Percentiles rank a stretch among this genome's conserved stretches.
Conservation (phyloP, 1,284 basidiomycete genomes). For the Golubevia sp. region DNA sequence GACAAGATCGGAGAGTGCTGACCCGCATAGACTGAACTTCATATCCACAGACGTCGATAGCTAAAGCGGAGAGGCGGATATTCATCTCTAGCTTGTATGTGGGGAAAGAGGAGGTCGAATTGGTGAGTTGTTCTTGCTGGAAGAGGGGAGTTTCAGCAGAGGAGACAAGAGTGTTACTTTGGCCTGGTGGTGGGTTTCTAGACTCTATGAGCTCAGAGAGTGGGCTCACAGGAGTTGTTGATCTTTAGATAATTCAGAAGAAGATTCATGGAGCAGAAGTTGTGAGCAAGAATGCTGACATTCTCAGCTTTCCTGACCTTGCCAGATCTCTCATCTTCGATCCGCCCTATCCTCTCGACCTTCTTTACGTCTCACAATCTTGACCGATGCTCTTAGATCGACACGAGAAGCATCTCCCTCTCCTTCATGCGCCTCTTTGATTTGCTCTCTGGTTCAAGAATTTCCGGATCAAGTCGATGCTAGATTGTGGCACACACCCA, state of each 20-base stretch:
- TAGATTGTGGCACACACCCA: slow-evolving; percentile 79
- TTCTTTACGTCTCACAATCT: slow-evolving; percentile 72
- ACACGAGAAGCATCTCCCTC: slow-evolving; percentile 74
- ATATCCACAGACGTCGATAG: slow-evolving; percentile 6
- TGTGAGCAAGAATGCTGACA: too few species aligned
- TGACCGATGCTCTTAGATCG: slow-evolving; percentile 87
- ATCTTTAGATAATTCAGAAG: too few species aligned
- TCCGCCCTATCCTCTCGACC: slow-evolving; percentile 64
- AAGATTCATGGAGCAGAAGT: neutral
- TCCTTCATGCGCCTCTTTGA: slow-evolving; percentile 64
- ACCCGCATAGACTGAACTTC: too few species aligned
- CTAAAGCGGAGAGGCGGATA: slow-evolving; percentile 29
- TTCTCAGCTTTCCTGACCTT: neutral
- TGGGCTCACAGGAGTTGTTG: too few species aligned
- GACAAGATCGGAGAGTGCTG: too few species aligned
- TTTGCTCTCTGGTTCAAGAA: slow-evolving; percentile 30
- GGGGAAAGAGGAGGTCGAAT: slow-evolving; percentile 44
- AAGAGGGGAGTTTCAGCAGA: too few species aligned
- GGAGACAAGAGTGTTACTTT: too few species aligned
- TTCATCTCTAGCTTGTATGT: slow-evolving; percentile 48
- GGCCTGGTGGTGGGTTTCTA: too few species aligned
- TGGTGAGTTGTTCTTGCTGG: too few species aligned
- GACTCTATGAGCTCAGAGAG: too few species aligned
- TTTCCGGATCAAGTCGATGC: slow-evolving; percentile 77
- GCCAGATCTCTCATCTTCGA: slow-evolving; percentile 18